Evolutionary conservation across 805 yeast species (phyloP).

Genomic region (Metschnikowia noctiluminum): DNA sequence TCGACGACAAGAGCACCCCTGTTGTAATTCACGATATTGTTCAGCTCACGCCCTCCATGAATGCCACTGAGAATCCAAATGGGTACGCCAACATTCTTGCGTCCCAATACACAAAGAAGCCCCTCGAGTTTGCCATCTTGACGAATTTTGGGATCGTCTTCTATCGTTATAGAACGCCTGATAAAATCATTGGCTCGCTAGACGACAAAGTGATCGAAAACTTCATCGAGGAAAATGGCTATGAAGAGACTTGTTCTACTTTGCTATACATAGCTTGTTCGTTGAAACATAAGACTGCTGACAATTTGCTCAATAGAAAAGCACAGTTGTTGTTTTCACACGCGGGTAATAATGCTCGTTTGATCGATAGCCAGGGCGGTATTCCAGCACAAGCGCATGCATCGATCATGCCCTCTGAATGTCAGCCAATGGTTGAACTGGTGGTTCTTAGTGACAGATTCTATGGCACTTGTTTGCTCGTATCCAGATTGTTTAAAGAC

Average conservation of each 20-base stretch:
- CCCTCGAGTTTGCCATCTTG: conserved; percentile 74
- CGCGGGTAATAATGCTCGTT: conserved; percentile 51
- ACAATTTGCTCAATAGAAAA: conserved; percentile 38
- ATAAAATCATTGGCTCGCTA: conserved; percentile 66
- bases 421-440: conserved; percentile 53
- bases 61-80: conserved; percentile 68
- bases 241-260: conserved; percentile 85
- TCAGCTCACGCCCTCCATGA: conserved; percentile 65
- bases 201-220: conserved; percentile 64
- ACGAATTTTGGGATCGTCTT: conserved; percentile 77
- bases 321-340: conserved; percentile 51
- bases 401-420: conserved; percentile 19
- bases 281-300: conserved; percentile 53
- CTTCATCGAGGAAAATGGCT: conserved; percentile 76
- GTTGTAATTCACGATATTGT: conserved; percentile 65
- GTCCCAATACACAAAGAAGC: conserved; percentile 68
- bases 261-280: conserved; percentile 82
- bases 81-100: conserved; percentile 88
- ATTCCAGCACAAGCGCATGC: conserved; percentile 16
- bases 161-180: conserved; percentile 77
- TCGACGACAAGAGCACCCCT: conserved; percentile 18
- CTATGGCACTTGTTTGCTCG: conserved; percentile 77
- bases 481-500: conserved; percentile 74
- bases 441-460: conserved; percentile 90
- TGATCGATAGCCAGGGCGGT: conserved; percentile 20